phyloP scores from a whole-genome alignment of 768 basidiomycete species.

The Phylloporus arenicola region DNA sequence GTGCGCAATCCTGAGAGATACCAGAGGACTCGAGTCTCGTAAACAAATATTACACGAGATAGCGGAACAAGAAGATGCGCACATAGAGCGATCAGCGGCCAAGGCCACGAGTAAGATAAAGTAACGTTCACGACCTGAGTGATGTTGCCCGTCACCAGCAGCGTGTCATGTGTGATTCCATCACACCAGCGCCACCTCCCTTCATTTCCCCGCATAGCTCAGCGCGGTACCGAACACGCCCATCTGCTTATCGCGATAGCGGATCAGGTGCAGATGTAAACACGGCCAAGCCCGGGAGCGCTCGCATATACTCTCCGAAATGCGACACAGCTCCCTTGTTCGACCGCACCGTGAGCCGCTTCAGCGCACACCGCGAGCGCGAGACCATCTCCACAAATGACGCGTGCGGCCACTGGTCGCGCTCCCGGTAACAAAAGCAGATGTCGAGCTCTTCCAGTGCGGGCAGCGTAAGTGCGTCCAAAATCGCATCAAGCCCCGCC shows the following conservation, averaged over 20 bases:
- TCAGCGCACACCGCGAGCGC: constrained; percentile 23
- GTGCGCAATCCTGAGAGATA: background rate
- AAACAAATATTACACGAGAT: background rate
- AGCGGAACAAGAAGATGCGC: background rate
- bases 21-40: background rate
- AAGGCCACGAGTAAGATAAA: background rate
- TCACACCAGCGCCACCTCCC: background rate
- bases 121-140: background rate
- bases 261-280: constrained; percentile 8
- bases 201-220: background rate
- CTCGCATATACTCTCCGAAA: constrained; percentile 20
- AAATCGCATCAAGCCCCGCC: constrained; percentile 19
- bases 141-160: background rate
- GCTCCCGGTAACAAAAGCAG: constrained; percentile 28
- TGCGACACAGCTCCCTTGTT: constrained; percentile 17
- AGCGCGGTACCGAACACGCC: background rate
- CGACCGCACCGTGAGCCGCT: constrained; percentile 21
- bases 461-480: constrained; percentile 19
- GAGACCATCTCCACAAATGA: constrained; percentile 20
- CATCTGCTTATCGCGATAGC: background rate
- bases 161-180: background rate
- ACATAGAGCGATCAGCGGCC: background rate
- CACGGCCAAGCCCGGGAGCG: constrained; percentile 18
- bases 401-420: constrained; percentile 25
- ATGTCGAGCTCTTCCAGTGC: constrained; percentile 29